Evolutionary conservation across 1,284 basidiomycete species (phyloP).

Genomic region (Cerrena zonata): DNA sequence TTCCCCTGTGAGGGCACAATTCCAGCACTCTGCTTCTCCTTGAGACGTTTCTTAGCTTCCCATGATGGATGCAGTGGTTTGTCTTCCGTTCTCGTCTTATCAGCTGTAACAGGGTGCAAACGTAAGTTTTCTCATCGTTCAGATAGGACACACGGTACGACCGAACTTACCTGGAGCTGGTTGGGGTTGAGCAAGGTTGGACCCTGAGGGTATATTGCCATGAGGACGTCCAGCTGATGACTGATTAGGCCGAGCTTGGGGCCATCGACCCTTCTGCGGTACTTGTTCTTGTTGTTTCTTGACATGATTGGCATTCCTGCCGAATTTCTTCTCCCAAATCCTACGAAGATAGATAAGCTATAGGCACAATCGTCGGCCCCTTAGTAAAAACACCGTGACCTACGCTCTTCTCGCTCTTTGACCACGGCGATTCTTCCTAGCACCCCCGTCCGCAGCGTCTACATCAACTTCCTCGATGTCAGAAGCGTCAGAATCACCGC

Average conservation of each 20-base stretch:
- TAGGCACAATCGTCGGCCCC: neutral
- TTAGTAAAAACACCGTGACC: slow-evolving; percentile 33
- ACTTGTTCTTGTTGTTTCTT: slow-evolving; percentile 49
- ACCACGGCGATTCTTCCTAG: slow-evolving; percentile 84
- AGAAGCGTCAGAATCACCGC: slow-evolving; percentile 68
- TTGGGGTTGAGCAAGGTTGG: neutral
- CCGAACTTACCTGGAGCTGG: neutral
- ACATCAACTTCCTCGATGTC: slow-evolving; percentile 71
- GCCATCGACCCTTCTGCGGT: neutral
- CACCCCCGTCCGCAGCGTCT: slow-evolving; percentile 46
- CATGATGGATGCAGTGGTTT: slow-evolving; percentile 80
- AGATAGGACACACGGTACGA: slow-evolving; percentile 2
- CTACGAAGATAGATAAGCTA: slow-evolving; percentile 37
- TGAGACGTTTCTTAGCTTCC: slow-evolving; percentile 81
- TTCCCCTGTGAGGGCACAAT: slow-evolving; percentile 60
- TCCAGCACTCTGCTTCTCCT: slow-evolving; percentile 52
- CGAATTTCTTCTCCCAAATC: slow-evolving; percentile 97
- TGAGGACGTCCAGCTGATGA: neutral
- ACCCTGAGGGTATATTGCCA: slow-evolving; percentile 3
- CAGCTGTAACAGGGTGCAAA: neutral
- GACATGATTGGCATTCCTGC: slow-evolving; percentile 85
- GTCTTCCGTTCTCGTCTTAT: slow-evolving; percentile 26
- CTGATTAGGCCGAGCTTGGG: neutral
- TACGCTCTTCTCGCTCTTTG: slow-evolving; percentile 88
- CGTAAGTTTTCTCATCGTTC: no score